Conservation (phyloP, 75 land plant species). For the Picea sitchensis region DNA sequence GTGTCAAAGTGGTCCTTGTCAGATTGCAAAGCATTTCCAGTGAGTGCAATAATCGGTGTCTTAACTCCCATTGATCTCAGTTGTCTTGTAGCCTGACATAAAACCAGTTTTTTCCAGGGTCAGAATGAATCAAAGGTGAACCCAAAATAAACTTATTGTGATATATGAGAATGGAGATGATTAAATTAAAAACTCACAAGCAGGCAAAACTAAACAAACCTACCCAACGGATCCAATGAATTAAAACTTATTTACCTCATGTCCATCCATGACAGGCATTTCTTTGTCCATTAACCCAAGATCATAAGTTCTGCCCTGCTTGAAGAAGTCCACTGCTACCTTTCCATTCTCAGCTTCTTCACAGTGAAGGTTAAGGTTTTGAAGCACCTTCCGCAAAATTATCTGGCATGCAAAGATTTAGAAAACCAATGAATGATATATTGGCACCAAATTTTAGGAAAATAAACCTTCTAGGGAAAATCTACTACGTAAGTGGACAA, state of each 20-base stretch:
- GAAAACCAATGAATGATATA: no score
- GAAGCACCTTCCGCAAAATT: no score
- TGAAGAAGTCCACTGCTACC: no score
- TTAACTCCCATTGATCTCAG: conserved; percentile 24
- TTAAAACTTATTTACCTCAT: background rate
- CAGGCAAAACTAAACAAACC: background rate
- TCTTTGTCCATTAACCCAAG: no score
- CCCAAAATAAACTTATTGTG: background rate
- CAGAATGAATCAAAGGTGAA: background rate
- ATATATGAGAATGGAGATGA: background rate
- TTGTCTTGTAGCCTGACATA: conserved; percentile 40
- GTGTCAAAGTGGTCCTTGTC: conserved; percentile 37
- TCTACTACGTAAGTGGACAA: no score
- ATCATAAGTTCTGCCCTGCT: no score
- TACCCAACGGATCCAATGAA: background rate
- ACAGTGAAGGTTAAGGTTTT: no score
- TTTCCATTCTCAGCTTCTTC: no score
- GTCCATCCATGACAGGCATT: no score
- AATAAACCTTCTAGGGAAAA: no score
- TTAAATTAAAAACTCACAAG: background rate
- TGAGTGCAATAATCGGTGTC: conserved; percentile 58
- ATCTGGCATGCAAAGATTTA: no score
- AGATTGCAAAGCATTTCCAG: conserved; percentile 48
- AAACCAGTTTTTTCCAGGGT: background rate
- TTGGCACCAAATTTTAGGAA: no score